Base-by-base conservation (phyloP, 257 asterid species). In the Penstemon newberryi region DNA sequence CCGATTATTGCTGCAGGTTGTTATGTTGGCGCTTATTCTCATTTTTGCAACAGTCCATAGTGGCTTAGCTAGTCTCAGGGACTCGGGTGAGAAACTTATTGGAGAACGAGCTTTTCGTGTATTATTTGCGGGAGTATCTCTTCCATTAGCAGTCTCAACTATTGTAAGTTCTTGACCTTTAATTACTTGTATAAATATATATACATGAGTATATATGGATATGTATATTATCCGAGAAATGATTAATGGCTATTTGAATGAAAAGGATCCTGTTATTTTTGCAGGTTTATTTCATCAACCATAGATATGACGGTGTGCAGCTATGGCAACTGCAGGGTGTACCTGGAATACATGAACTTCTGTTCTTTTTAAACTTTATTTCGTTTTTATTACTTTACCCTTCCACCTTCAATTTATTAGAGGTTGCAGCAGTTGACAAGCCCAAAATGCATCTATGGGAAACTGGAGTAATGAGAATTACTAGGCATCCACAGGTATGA, bases 381-480 rank as follows among this genome's bases (percentile, higher is more conserved):
- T 94, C 97, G 37, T 94, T 94, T 84, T 37, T 88, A 69, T 85
- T 94, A 83, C 96, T 94, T 36, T 94, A 89, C 51, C 99, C 99
- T 0, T 94, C 99, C 18, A 94, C 97, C 65, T 94, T 94, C 84
- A 91, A 94, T 77, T 75, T 94, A 19, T 77, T 94, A 64, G 99
- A 94, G 83, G 96, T 94, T 68, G 97, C 99, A 36, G 97, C 99
- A 56, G 96, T 94, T 67, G 99, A 94, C 76, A 89, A 91, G 76
- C 99, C 99, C 58, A 91, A 87, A 77, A 86, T 89, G 96, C 99
- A 94, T 89, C 89, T 94, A 3, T 94, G 99, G 99, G 99, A 94
- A 81, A 94, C 99, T 49, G 99, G 99, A 80, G 87, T 94, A 42
- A 94, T 91, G 89, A 86, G 99, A 84, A 89, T 94, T 59, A 89